These are phyloP conservation scores for Salix dunnii DNA, from an alignment of 345 rosid species.

Conservation along the genomic window DNA sequence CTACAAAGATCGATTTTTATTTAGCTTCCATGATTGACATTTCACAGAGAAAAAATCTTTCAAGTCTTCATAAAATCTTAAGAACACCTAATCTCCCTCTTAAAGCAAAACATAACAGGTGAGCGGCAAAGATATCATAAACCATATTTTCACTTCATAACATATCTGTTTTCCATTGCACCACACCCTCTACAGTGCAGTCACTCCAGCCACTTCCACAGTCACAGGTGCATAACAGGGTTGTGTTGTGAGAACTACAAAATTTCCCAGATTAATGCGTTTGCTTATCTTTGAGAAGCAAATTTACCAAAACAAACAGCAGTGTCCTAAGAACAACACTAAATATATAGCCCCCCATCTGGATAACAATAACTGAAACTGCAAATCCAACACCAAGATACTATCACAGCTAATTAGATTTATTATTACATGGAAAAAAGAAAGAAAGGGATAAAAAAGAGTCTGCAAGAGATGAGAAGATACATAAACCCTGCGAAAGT, in stretches of 20 bases:
- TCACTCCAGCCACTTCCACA: neutral
- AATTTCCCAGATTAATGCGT: neutral
- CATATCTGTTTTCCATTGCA: neutral
- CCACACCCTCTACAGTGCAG: neutral
- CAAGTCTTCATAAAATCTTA: neutral
- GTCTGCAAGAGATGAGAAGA: conserved; percentile 12
- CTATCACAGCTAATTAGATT: neutral
- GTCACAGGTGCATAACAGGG: neutral
- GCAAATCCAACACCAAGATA: no score
- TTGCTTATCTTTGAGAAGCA: neutral
- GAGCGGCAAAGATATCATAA: neutral
- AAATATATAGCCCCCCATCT: neutral
- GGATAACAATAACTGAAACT: no score
- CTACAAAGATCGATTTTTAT: neutral
- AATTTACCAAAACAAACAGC: neutral
- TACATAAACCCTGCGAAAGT: conserved; percentile 18
- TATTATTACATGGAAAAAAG: neutral
- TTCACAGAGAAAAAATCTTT: neutral
- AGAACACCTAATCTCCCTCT: neutral
- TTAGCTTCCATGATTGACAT: neutral
- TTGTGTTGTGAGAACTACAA: neutral
- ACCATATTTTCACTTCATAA: neutral
- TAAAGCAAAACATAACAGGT: neutral
- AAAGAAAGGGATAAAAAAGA: neutral
- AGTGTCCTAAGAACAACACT: neutral